Conservation (phyloP, 108 stramenopile species). For the Bacterosira constricta region DNA sequence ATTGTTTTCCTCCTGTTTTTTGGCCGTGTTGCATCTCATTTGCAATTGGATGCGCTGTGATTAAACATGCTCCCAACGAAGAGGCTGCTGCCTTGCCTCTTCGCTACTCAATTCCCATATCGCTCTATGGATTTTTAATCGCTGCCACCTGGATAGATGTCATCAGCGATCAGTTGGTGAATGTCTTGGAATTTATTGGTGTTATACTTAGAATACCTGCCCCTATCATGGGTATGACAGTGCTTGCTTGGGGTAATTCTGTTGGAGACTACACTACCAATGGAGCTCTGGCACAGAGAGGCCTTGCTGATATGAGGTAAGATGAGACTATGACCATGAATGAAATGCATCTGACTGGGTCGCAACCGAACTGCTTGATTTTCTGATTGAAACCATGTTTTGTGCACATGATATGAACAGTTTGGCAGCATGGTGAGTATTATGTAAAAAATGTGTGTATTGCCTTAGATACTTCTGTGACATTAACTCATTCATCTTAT, state of each 20-base stretch:
- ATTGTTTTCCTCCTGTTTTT: neutral
- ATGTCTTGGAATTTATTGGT: conserved; percentile 79
- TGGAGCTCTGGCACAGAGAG: conserved; percentile 89
- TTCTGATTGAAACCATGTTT: too few relatives aligned
- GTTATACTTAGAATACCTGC: conserved; percentile 72
- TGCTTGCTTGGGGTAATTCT: conserved; percentile 94
- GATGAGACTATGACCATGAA: too few relatives aligned
- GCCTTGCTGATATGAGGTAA: conserved; percentile 79
- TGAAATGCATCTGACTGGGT: too few relatives aligned
- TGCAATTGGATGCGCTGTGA: conserved; percentile 33
- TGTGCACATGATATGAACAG: too few relatives aligned
- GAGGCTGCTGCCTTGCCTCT: conserved; percentile 60
- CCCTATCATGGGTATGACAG: conserved; percentile 86
- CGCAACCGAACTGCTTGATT: neutral
- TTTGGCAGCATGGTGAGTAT: conserved; percentile 75
- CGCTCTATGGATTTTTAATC: conserved; percentile 79
- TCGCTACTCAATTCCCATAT: conserved; percentile 60
- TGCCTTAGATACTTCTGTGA: too few relatives aligned
- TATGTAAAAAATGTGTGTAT: too few relatives aligned
- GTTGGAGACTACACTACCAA: conserved; percentile 91
- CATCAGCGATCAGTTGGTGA: conserved; percentile 85
- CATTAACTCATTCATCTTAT: too few relatives aligned
- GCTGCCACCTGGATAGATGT: conserved; percentile 93
- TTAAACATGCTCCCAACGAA: conserved; percentile 68
- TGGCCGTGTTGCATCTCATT: conserved; percentile 13